These are phyloP conservation scores for Seiridium unicorne DNA, from an alignment of 2,329 filamentous ascomycete genomes.

Conservation along the genomic window DNA sequence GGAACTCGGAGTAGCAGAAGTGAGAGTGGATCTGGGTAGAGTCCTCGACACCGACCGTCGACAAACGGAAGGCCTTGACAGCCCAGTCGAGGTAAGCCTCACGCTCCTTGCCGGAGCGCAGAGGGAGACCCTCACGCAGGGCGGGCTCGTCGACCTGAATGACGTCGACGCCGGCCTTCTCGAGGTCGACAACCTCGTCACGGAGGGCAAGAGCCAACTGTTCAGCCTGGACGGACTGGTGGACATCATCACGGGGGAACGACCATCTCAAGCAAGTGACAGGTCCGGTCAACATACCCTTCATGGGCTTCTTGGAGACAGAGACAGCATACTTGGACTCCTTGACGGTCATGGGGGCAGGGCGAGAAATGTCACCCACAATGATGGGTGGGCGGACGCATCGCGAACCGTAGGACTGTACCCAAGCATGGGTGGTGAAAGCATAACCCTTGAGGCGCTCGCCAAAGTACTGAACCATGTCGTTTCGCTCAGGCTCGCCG, in stretches of 20 bases:
- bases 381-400: slow-evolving; percentile 98
- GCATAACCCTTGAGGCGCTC: slow-evolving; percentile 95
- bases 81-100: slow-evolving; percentile 97
- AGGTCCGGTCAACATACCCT: slow-evolving; percentile 99
- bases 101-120: slow-evolving; percentile 89
- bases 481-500: slow-evolving; percentile 99
- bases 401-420: slow-evolving; percentile 96
- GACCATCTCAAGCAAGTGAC: slow-evolving; percentile 99
- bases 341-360: slow-evolving; percentile 98
- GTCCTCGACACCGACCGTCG: slow-evolving; percentile 89
- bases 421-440: slow-evolving; percentile 99
- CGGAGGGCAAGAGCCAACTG: slow-evolving; percentile 97
- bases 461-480: slow-evolving; percentile 99
- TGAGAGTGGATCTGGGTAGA: slow-evolving; percentile 99
- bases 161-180: slow-evolving; percentile 89
- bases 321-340: slow-evolving; percentile 98
- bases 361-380: slow-evolving; percentile 96
- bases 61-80: slow-evolving; percentile 95
- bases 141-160: slow-evolving; percentile 99
- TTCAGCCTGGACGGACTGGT: slow-evolving; percentile 98
- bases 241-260: slow-evolving; percentile 98
- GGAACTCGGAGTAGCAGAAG: slow-evolving; percentile 99
- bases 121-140: slow-evolving; percentile 97
- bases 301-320: slow-evolving; percentile 98
- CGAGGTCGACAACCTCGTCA: slow-evolving; percentile 97